Evolutionary conservation across 805 yeast species (phyloP).

Genomic region (Schizosaccharomyces osmophilus): DNA sequence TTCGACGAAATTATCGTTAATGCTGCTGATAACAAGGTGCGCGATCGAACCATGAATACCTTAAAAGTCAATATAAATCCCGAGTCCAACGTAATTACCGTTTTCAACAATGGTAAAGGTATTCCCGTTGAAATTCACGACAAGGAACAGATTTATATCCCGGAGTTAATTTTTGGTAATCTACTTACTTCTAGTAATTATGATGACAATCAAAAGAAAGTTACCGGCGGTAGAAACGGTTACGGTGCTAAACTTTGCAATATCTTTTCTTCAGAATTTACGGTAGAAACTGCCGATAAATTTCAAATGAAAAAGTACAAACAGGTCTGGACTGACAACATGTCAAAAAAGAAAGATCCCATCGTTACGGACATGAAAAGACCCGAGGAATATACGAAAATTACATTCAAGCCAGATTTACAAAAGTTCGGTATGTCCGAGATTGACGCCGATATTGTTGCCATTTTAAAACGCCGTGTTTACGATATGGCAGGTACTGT

Average conservation of each 20-base stretch:
- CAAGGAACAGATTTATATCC: conserved; percentile 79
- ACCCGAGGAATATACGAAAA: conserved; percentile 53
- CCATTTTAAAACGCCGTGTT: conserved; percentile 78
- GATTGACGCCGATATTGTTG: conserved; percentile 58
- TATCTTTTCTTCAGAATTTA: conserved; percentile 73
- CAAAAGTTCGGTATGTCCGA: conserved; percentile 61
- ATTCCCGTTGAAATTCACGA: conserved; percentile 82
- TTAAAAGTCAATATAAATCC: conserved; percentile 62
- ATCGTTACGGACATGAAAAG: conserved; percentile 32
- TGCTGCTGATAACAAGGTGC: conserved; percentile 94
- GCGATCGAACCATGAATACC: conserved; percentile 75
- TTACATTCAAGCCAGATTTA: conserved; percentile 74
- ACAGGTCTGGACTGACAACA: conserved; percentile 73
- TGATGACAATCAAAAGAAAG: conserved; percentile 84
- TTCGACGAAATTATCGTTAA: conserved; percentile 92
- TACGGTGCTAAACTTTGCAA: conserved; percentile 94
- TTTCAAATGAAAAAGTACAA: conserved; percentile 33
- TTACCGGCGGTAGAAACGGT: conserved; percentile 96
- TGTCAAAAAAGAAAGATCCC: conserved; percentile 57
- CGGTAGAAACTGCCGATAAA: conserved; percentile 70
- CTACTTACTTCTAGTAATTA: conserved; percentile 84
- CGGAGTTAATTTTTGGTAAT: conserved; percentile 89
- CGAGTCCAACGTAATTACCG: conserved; percentile 49
- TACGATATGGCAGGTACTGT: conserved; percentile 90
- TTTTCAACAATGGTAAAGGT: conserved; percentile 82